Conservation (phyloP, 202 grass and related monocot species). For the Zizania palustris region DNA sequence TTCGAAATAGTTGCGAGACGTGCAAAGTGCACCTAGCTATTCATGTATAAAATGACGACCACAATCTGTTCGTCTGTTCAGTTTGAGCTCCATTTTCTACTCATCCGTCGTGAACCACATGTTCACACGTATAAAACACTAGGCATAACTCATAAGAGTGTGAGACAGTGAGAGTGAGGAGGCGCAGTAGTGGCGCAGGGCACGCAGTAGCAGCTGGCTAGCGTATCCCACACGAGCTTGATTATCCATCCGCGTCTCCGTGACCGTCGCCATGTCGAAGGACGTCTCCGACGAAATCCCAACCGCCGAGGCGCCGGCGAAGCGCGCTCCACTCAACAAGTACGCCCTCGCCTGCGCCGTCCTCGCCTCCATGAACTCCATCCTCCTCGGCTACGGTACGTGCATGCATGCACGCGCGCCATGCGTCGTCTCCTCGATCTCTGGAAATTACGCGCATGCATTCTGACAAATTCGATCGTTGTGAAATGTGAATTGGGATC, state of each 20-base stretch:
- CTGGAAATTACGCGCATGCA: neutral
- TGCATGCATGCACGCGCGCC: neutral
- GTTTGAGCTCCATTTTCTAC: too few relatives aligned
- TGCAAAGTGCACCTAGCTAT: too few relatives aligned
- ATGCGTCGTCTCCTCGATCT: too few relatives aligned
- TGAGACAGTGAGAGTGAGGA: neutral
- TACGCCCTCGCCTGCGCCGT: constrained; percentile 76
- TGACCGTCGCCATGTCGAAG: constrained; percentile 33
- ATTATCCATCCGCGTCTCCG: neutral
- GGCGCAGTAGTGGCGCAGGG: neutral
- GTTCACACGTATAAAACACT: neutral
- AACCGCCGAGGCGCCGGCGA: constrained; percentile 50
- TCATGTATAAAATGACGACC: too few relatives aligned
- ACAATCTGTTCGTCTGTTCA: too few relatives aligned
- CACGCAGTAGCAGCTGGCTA: constrained; percentile 1
- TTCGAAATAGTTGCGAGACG: too few relatives aligned
- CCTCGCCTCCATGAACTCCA: constrained; percentile 85
- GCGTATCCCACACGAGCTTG: neutral
- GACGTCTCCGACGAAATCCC: constrained; percentile 35
- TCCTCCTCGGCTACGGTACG: constrained; percentile 81
- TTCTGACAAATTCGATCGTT: neutral
- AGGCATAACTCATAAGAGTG: constrained; percentile 11
- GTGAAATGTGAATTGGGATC: too few relatives aligned
- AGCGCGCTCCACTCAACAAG: constrained; percentile 64
- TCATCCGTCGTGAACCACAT: too few relatives aligned